Evolutionary conservation across 2,329 filamentous ascomycete genomes (phyloP).

Genomic region (Fusarium robinianum): DNA sequence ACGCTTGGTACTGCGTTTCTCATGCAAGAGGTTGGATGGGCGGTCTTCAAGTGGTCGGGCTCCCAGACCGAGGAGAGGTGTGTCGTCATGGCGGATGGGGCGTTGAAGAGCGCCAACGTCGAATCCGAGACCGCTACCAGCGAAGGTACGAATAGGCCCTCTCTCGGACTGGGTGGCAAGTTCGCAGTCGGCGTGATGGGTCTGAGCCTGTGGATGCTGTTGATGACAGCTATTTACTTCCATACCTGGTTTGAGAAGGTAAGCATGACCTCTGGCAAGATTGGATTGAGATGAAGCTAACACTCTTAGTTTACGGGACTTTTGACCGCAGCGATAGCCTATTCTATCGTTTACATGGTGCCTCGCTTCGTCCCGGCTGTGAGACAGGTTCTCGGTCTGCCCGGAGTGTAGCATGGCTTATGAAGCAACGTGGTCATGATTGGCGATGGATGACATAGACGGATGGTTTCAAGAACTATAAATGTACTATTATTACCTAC

Average conservation of each 20-base stretch:
- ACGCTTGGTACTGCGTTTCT: slow-evolving; percentile 83
- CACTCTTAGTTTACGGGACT: slow-evolving; percentile 57
- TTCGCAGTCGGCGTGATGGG: slow-evolving; percentile 66
- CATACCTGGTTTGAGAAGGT: slow-evolving; percentile 99
- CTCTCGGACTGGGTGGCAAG: slow-evolving; percentile 55
- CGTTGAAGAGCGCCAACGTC: slow-evolving; percentile 62
- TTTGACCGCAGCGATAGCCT: slow-evolving; percentile 50
- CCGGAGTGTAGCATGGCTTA: slow-evolving; percentile 53
- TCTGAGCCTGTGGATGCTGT: slow-evolving; percentile 89
- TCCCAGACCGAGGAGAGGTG: slow-evolving; percentile 63
- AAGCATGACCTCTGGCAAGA: slow-evolving; percentile 32
- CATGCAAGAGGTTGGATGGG: slow-evolving; percentile 74
- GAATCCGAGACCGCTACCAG: slow-evolving; percentile 44
- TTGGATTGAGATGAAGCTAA: slow-evolving; percentile 24
- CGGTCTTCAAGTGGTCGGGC: slow-evolving; percentile 51
- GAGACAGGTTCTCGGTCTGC: slow-evolving; percentile 53
- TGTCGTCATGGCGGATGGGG: slow-evolving; percentile 68
- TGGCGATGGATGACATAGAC: too few species aligned
- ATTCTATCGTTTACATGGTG: slow-evolving; percentile 57
- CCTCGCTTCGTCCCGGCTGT: slow-evolving; percentile 55
- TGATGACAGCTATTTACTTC: slow-evolving; percentile 99
- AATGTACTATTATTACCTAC: too few species aligned
- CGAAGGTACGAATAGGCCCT: slow-evolving; percentile 30
- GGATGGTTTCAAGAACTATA: too few species aligned
- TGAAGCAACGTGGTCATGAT: slow-evolving; percentile 5